Evolutionary conservation across 2,329 filamentous ascomycete genomes (phyloP).

Genomic region (Diaporthe eres): DNA sequence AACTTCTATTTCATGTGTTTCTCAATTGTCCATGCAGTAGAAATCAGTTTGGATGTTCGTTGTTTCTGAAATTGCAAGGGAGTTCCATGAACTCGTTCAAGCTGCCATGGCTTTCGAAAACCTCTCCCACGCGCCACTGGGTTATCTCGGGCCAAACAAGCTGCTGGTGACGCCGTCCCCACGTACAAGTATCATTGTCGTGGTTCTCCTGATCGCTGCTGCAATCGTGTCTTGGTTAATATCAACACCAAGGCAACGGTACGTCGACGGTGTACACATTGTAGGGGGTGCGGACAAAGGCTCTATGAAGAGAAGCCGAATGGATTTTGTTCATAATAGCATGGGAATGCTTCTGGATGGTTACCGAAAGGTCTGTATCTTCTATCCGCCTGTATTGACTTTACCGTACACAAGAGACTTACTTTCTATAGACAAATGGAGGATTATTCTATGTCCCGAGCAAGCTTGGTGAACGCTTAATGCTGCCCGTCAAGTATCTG

Average conservation of each 20-base stretch:
- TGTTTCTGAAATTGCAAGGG: neutral
- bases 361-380: neutral
- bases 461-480: neutral
- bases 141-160: neutral
- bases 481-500: neutral
- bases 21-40: neutral
- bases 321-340: neutral
- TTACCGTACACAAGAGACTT: neutral
- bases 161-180: neutral
- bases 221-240: neutral
- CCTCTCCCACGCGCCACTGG: neutral
- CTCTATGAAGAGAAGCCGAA: neutral
- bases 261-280: neutral
- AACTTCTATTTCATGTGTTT: neutral
- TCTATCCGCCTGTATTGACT: neutral
- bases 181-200: neutral
- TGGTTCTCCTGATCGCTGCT: neutral
- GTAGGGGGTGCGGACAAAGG: neutral
- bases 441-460: neutral
- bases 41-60: neutral
- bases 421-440: neutral
- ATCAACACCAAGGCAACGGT: neutral
- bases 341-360: neutral
- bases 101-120: neutral
- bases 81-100: neutral